Conservation (phyloP, 2,329 filamentous ascomycete genomes). For the Fusarium bulbicola region DNA sequence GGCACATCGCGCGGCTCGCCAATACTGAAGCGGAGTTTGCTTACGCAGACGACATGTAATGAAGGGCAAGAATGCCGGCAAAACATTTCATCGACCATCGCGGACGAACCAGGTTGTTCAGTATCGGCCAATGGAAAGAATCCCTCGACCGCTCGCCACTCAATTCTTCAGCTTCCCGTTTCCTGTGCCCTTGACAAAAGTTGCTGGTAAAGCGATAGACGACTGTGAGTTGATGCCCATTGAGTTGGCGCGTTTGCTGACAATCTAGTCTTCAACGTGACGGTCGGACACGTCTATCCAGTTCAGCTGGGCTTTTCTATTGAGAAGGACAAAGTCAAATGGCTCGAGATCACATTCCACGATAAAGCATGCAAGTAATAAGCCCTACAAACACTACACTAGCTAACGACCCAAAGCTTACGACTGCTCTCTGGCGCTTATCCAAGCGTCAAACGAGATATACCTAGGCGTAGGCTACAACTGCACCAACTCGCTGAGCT, state of each 20-base stretch:
- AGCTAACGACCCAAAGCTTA: background rate
- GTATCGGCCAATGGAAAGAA: background rate
- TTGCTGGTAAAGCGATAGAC: conserved; percentile 1
- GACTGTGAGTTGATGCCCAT: background rate
- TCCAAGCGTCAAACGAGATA: conserved; percentile 17
- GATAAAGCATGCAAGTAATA: background rate
- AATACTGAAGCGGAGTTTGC: background rate
- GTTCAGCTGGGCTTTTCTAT: background rate
- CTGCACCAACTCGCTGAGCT: background rate
- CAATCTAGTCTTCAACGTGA: background rate
- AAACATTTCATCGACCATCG: conserved; percentile 1
- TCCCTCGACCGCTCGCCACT: background rate
- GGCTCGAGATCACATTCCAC: conserved; percentile 12
- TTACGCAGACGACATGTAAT: conserved; percentile 10
- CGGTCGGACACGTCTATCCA: background rate
- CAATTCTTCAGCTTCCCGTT: conserved; percentile 1
- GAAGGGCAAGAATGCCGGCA: conserved; percentile 16
- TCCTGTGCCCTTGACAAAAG: background rate
- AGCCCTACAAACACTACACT: rapidly evolving
- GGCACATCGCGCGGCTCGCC: background rate
- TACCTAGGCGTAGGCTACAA: background rate
- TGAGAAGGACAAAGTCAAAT: background rate
- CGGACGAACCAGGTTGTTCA: background rate
- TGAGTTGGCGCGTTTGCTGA: background rate
- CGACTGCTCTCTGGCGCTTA: background rate